Evolutionary conservation across 2,329 filamentous ascomycete species (phyloP).

Genomic region (Aspergillus floridensis): DNA sequence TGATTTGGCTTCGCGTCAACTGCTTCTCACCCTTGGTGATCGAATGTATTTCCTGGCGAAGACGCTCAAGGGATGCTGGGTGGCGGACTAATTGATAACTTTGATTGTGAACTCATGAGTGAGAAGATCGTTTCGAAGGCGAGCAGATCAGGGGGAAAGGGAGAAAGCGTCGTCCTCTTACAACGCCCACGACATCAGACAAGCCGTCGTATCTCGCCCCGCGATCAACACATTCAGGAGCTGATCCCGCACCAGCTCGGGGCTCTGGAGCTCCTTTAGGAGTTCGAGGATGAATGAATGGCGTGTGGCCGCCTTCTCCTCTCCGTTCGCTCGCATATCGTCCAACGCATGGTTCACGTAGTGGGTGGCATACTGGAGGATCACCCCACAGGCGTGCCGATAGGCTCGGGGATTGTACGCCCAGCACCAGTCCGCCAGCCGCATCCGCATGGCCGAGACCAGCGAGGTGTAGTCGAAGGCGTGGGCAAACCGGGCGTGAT

Average conservation of each 20-base stretch:
- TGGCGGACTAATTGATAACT: slow-evolving; percentile 11
- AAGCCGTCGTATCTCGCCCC: slow-evolving; percentile 27
- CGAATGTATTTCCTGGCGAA: slow-evolving; percentile 4
- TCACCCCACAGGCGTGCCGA: background rate
- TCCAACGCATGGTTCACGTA: background rate
- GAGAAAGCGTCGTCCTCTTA: background rate
- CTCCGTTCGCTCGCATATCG: background rate
- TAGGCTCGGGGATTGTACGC: background rate
- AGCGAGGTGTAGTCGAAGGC: slow-evolving; percentile 22
- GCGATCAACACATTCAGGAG: slow-evolving; percentile 25
- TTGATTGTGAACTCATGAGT: background rate
- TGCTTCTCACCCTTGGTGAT: background rate
- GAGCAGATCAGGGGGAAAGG: no score
- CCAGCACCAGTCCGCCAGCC: background rate
- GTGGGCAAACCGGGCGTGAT: slow-evolving; percentile 19
- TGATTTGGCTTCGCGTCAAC: slow-evolving; percentile 8
- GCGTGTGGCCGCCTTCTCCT: background rate
- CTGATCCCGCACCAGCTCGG: slow-evolving; percentile 16
- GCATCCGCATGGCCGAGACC: slow-evolving; percentile 3
- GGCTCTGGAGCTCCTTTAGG: background rate
- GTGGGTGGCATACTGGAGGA: background rate
- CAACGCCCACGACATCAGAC: slow-evolving; percentile 20
- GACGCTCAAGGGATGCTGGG: background rate
- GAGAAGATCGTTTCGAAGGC: no score
- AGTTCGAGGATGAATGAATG: background rate